phyloP scores from a whole-genome alignment of 2,329 filamentous ascomycete genomes.

The Cladosporium sp. region DNA sequence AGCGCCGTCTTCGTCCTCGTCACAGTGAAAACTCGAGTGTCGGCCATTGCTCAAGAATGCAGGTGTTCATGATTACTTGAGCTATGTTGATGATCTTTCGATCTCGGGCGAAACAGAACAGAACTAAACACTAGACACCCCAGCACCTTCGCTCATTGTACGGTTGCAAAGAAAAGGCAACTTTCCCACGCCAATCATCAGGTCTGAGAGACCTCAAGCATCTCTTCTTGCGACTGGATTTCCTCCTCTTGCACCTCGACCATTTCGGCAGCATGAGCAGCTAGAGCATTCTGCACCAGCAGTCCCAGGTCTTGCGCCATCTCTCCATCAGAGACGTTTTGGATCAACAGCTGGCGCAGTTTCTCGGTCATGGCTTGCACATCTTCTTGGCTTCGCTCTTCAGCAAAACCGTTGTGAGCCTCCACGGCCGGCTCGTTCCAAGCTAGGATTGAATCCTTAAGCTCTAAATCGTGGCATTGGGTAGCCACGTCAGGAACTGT shows the following conservation, averaged over 20 bases:
- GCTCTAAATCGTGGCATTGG: slow-evolving; percentile 15
- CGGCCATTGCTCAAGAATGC: too few relatives aligned
- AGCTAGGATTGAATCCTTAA: slow-evolving; percentile 17
- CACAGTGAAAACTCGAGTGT: too few relatives aligned
- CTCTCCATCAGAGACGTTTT: slow-evolving; percentile 19
- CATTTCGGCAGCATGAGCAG: background rate
- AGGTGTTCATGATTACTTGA: too few relatives aligned
- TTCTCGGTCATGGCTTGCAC: slow-evolving; percentile 14
- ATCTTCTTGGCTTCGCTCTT: slow-evolving; percentile 8
- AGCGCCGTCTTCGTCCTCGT: too few relatives aligned
- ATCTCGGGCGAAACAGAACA: too few relatives aligned
- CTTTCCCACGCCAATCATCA: too few relatives aligned
- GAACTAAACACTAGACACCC: background rate
- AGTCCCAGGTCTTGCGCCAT: slow-evolving; percentile 21
- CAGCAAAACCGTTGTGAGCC: slow-evolving; percentile 14
- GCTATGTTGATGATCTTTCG: too few relatives aligned
- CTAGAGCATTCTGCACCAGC: background rate
- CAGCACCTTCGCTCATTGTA: too few relatives aligned
- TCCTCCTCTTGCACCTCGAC: background rate
- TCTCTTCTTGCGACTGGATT: background rate
- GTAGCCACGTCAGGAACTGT: slow-evolving; percentile 1
- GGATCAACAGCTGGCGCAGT: slow-evolving; percentile 18
- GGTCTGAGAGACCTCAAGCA: slow-evolving; percentile 4
- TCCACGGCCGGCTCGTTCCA: slow-evolving; percentile 25
- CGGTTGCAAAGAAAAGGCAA: too few relatives aligned